Percentiles rank a stretch among this genome's conserved stretches.
Evolutionary conservation across 371 early-diverging fungal species (phyloP).

Genomic region (Dipsacomyces acuminosporus): DNA sequence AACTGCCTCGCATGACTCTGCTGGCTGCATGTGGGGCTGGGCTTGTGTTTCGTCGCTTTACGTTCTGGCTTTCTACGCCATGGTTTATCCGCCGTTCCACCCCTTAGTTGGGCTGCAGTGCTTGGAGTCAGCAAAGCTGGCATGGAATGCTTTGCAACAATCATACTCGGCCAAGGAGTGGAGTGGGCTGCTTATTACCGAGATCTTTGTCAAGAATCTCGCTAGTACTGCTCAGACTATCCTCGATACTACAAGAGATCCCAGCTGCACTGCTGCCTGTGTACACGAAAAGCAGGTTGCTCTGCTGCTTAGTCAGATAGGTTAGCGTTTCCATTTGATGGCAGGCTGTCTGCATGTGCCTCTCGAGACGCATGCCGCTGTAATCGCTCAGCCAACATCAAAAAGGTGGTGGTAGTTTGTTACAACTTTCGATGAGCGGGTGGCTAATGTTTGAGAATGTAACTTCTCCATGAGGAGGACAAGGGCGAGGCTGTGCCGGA

Average conservation of each 20-base stretch:
- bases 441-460: too few species aligned
- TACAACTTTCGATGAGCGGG: too few species aligned
- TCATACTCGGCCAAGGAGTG: too few species aligned
- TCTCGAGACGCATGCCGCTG: too few species aligned
- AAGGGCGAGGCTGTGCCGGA: neutral
- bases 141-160: conserved; percentile 53
- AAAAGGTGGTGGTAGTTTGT: too few species aligned
- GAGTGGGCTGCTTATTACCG: neutral
- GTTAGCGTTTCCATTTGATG: too few species aligned
- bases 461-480: neutral
- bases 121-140: conserved; percentile 58
- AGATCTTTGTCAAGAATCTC: neutral
- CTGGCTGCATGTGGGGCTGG: conserved; percentile 10
- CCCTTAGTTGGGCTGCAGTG: conserved; percentile 66
- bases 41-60: conserved; percentile 37
- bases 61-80: conserved; percentile 59
- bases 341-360: too few species aligned
- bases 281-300: conserved; percentile 1
- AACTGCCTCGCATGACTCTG: neutral
- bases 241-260: neutral
- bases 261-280: neutral
- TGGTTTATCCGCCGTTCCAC: conserved; percentile 67
- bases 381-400: too few species aligned
- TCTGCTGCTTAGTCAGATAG: conserved; percentile 8
- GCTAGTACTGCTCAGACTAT: conserved; percentile 3